These are phyloP conservation scores for Chaetomiaceae sp. DNA, from an alignment of 2,329 filamentous ascomycete genomes.

Conservation along the genomic window DNA sequence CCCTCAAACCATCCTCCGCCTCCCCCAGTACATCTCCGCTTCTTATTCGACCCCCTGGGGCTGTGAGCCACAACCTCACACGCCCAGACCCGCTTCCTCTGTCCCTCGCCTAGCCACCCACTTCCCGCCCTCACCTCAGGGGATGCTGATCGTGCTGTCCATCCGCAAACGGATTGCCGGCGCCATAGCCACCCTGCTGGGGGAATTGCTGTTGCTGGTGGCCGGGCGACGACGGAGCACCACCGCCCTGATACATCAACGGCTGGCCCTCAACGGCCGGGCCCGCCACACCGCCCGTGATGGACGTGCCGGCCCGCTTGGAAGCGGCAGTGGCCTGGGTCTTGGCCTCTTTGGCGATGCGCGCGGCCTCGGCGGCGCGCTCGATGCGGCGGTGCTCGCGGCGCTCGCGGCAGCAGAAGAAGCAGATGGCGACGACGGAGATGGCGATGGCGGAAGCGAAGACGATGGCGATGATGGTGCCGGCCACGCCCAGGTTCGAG, in stretches of 20 bases:
- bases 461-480: slow-evolving; percentile 46
- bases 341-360: slow-evolving; percentile 42
- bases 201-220: background rate
- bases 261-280: slow-evolving; percentile 23
- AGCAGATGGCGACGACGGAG: slow-evolving; percentile 40
- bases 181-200: slow-evolving; percentile 8
- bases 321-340: slow-evolving; percentile 19
- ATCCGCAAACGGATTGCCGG: slow-evolving; percentile 21
- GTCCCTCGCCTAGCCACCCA: background rate
- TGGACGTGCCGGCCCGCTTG: slow-evolving; percentile 36
- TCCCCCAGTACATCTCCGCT: too few species aligned
- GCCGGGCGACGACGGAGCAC: background rate
- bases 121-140: slow-evolving; percentile 10
- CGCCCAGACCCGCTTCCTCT: background rate
- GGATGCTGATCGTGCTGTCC: slow-evolving; percentile 11
- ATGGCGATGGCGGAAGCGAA: slow-evolving; percentile 41
- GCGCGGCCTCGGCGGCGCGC: slow-evolving; percentile 47
- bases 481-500: slow-evolving; percentile 39
- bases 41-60: too few species aligned
- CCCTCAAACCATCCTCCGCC: background rate
- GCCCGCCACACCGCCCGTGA: slow-evolving; percentile 15
- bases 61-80: background rate
- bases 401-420: slow-evolving; percentile 50
- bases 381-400: slow-evolving; percentile 40
- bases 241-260: slow-evolving; percentile 25